A percentile compares a stretch with the other conserved stretches of the same genome.
Conservation (phyloP, 1,284 basidiomycete genomes). For the Sporisorium exsertum region DNA sequence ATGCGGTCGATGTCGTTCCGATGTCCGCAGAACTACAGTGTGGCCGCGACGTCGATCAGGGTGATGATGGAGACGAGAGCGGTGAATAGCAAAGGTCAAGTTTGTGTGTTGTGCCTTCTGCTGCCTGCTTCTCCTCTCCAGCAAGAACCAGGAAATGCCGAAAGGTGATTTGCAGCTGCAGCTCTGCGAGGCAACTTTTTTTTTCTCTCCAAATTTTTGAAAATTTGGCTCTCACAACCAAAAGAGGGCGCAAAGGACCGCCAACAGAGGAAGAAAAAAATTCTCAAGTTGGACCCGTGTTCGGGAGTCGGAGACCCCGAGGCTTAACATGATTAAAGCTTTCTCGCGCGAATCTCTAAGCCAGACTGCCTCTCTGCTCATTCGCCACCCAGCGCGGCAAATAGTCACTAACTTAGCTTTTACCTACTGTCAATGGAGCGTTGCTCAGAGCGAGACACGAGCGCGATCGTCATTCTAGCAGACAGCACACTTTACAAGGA, state of each 20-base stretch:
- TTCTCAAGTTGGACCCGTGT: neutral
- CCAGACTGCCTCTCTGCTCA: neutral
- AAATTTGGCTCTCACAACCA: neutral
- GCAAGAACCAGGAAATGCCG: neutral
- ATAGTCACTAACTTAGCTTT: neutral
- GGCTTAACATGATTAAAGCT: neutral
- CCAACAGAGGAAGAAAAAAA: conserved; percentile 1
- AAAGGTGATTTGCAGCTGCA: neutral
- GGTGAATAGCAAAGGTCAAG: neutral
- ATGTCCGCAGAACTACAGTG: conserved; percentile 3
- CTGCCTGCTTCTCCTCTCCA: neutral
- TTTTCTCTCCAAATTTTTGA: conserved; percentile 9
- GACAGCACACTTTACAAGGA: no score
- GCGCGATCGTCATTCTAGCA: no score
- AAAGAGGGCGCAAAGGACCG: neutral
- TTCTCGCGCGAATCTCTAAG: neutral
- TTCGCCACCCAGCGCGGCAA: neutral
- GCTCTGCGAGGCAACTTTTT: neutral
- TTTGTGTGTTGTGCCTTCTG: neutral
- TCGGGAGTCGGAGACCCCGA: neutral
- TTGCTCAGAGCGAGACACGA: no score
- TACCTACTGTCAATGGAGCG: no score
- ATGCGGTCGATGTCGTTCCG: conserved; percentile 4
- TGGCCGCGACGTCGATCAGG: conserved; percentile 11
- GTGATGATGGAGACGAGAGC: conserved; percentile 4